Percentiles rank a stretch among this genome's conserved stretches.
phyloP scores from a whole-genome alignment of 129 eudicot species.

The Helichrysum umbraculigerum region DNA sequence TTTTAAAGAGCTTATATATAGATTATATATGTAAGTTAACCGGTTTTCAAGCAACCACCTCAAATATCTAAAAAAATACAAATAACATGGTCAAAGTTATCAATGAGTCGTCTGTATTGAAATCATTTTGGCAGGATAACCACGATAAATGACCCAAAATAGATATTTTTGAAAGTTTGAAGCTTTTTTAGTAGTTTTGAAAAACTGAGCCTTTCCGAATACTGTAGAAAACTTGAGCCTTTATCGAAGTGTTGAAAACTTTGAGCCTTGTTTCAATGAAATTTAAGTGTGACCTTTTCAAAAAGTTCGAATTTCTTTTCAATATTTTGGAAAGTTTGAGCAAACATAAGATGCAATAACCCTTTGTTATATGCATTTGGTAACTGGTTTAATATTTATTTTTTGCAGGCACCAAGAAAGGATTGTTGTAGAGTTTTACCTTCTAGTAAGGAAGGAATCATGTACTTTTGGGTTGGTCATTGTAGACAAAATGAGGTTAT shows the following conservation, averaged over 20 bases:
- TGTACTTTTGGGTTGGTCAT: slow-evolving; percentile 65
- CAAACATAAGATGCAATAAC: neutral
- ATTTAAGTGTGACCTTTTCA: too few relatives aligned
- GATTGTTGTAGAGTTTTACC: slow-evolving; percentile 79
- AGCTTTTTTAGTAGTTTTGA: too few relatives aligned
- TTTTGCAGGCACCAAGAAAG: slow-evolving; percentile 78
- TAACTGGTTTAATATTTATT: neutral
- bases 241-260: too few relatives aligned
- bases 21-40: too few relatives aligned
- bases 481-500: slow-evolving; percentile 63
- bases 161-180: too few relatives aligned
- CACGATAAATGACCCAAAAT: too few relatives aligned
- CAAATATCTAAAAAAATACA: too few relatives aligned
- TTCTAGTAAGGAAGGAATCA: slow-evolving; percentile 39
- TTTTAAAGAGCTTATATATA: neutral
- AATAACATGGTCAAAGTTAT: neutral
- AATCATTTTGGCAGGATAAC: neutral
- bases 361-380: neutral
- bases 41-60: neutral
- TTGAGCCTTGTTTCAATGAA: neutral
- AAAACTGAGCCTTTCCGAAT: too few relatives aligned
- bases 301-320: neutral
- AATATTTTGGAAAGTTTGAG: neutral
- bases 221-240: neutral
- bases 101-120: neutral